A percentile compares a stretch with the other conserved stretches of the same genome.
These are phyloP conservation scores for Spiraea crenata DNA, from an alignment of 331 rosid species.

Conservation along the genomic window DNA sequence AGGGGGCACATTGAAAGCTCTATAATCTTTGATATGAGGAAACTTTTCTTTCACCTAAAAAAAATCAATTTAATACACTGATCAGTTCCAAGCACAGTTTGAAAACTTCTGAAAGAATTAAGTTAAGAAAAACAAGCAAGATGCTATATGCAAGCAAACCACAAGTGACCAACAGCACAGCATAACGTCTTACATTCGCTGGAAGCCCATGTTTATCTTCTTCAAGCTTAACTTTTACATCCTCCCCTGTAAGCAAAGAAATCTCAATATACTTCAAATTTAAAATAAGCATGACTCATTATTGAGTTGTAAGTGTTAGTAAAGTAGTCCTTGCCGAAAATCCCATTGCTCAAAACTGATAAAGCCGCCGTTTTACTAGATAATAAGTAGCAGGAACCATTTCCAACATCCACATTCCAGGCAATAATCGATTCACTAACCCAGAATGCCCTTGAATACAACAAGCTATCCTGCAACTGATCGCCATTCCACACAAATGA, in stretches of 20 bases:
- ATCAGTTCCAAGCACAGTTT: constrained; percentile 1
- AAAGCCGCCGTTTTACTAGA: constrained; percentile 63
- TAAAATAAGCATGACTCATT: not conserved
- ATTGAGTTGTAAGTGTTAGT: not conserved
- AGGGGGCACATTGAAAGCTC: constrained; percentile 57
- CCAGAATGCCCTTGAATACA: constrained; percentile 80
- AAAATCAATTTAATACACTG: not conserved
- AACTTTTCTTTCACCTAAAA: constrained; percentile 73
- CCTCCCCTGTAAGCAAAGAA: constrained; percentile 57
- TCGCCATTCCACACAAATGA: not conserved
- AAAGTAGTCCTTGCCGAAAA: constrained; percentile 54
- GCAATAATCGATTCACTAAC: constrained; percentile 63
- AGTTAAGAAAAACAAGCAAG: not conserved
- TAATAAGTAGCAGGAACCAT: constrained; percentile 52
- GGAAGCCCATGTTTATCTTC: constrained; percentile 67
- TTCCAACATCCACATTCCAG: constrained; percentile 67
- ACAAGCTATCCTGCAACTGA: constrained; percentile 50
- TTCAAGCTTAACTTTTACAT: constrained; percentile 66
- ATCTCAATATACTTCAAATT: constrained; percentile 15
- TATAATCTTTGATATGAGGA: constrained; percentile 66
- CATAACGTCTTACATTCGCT: constrained; percentile 39
- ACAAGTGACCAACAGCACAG: constrained; percentile 7
- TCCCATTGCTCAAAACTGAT: constrained; percentile 35
- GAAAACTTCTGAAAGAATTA: not conserved
- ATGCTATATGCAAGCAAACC: constrained; percentile 19